Evolutionary conservation across 371 early-diverging fungal genomes (phyloP).

Genomic region (Catenaria anguillulae): DNA sequence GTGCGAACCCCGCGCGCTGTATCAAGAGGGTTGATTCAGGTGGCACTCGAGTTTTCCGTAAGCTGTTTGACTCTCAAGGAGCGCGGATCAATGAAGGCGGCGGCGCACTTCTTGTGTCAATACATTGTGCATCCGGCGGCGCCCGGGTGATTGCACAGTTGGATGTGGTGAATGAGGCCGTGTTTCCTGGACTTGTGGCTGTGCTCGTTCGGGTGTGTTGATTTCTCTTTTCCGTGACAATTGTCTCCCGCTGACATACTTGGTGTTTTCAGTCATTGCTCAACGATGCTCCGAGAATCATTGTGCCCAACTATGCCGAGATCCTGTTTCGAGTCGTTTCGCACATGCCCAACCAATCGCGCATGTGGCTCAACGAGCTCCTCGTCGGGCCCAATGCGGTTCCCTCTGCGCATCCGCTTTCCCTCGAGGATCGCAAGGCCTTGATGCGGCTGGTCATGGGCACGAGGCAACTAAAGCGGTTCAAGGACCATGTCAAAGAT

Average conservation of each 20-base stretch:
- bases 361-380: neutral
- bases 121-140: neutral
- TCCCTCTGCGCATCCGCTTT: neutral
- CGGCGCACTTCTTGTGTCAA: neutral
- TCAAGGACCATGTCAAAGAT: constrained; percentile 1
- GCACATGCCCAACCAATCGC: neutral
- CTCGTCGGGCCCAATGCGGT: neutral
- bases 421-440: neutral
- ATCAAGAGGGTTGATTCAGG: neutral
- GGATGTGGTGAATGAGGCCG: neutral
- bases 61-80: neutral
- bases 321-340: neutral
- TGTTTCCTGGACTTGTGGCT: neutral
- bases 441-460: neutral
- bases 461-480: constrained; percentile 1
- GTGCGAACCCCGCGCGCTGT: neutral
- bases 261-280: neutral
- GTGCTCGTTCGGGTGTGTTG: neutral
- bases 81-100: neutral
- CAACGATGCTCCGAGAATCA: neutral
- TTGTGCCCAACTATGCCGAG: constrained; percentile 5
- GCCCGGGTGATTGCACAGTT: neutral
- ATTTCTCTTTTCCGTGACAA: neutral
- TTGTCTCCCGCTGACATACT: too few species aligned
- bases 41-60: neutral